Percentiles rank a stretch among this genome's conserved stretches.
These are phyloP conservation scores for Pythium chondricola DNA, from an alignment of 352 stramenopile species.

Conservation along the genomic window DNA sequence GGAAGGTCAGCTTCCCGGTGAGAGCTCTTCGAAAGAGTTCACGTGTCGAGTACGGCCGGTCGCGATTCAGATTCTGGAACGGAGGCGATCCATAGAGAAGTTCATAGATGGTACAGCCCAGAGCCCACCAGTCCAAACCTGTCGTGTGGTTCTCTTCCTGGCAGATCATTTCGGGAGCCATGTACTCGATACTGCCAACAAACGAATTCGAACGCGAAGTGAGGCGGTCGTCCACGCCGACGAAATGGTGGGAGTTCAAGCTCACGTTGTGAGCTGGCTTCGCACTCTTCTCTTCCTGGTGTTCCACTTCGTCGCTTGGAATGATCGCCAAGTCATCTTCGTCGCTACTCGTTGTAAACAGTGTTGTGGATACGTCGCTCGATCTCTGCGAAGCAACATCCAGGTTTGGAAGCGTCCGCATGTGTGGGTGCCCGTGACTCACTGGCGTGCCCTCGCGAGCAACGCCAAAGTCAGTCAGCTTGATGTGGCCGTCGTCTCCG, in stretches of 20 bases:
- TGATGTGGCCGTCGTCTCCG: slow-evolving; percentile 19
- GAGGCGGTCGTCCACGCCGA: slow-evolving; percentile 66
- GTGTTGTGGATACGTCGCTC: too few species aligned
- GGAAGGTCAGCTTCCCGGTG: slow-evolving; percentile 30
- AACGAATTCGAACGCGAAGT: slow-evolving; percentile 74
- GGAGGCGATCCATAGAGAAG: slow-evolving; percentile 60
- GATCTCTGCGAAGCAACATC: too few species aligned
- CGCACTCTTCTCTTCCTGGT: too few species aligned
- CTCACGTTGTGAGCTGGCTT: too few species aligned
- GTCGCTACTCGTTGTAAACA: too few species aligned
- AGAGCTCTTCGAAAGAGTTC: slow-evolving; percentile 55
- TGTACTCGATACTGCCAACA: slow-evolving; percentile 75
- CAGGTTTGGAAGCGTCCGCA: too few species aligned
- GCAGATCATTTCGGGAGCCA: slow-evolving; percentile 80
- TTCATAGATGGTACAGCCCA: slow-evolving; percentile 73
- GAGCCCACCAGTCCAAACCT: slow-evolving; percentile 71
- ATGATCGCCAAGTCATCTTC: slow-evolving; percentile 1
- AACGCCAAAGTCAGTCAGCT: slow-evolving; percentile 24
- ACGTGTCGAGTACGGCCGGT: slow-evolving; percentile 15
- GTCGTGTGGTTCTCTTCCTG: slow-evolving; percentile 19
- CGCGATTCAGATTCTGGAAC: slow-evolving; percentile 26
- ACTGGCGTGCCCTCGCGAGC: slow-evolving; percentile 21
- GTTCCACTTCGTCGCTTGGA: not conserved
- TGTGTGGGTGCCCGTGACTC: too few species aligned
- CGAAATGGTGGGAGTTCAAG: not conserved